These are phyloP conservation scores for Blastobotrys illinoisensis DNA, from an alignment of 1,139 yeast genomes.

Conservation along the genomic window DNA sequence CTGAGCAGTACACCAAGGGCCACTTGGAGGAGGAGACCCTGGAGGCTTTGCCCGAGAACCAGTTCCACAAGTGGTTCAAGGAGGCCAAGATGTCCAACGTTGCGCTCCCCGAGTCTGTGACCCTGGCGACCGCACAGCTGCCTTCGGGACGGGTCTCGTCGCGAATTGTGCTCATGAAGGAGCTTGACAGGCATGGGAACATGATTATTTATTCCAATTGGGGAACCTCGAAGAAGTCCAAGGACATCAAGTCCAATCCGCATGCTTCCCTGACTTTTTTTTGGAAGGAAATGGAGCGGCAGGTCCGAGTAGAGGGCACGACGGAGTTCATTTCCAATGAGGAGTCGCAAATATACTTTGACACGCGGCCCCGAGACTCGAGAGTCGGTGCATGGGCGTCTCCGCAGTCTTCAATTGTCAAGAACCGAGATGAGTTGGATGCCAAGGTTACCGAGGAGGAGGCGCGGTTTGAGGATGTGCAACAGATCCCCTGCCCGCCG, in stretches of 20 bases:
- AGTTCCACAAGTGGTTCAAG: slow-evolving; percentile 78
- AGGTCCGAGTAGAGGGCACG: slow-evolving; percentile 85
- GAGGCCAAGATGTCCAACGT: slow-evolving; percentile 60
- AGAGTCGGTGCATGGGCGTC: slow-evolving; percentile 97
- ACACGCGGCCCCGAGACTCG: slow-evolving; percentile 87
- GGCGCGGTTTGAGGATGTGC: slow-evolving; percentile 54
- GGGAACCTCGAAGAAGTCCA: slow-evolving; percentile 76
- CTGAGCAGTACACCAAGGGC: slow-evolving; percentile 79
- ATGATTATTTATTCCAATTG: slow-evolving; percentile 90
- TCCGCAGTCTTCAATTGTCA: slow-evolving; percentile 67
- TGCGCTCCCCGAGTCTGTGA: slow-evolving; percentile 70
- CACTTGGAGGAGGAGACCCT: slow-evolving; percentile 54
- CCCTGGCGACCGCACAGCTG: slow-evolving; percentile 76
- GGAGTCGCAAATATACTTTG: slow-evolving; percentile 70
- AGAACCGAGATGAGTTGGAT: slow-evolving; percentile 59
- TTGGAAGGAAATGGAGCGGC: slow-evolving; percentile 88
- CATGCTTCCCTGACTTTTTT: slow-evolving; percentile 83
- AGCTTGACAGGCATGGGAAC: slow-evolving; percentile 70
- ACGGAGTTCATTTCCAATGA: slow-evolving; percentile 71
- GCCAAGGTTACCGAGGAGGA: slow-evolving; percentile 40
- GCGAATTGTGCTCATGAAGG: slow-evolving; percentile 79
- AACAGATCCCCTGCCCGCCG: slow-evolving; percentile 77
- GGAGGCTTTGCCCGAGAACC: slow-evolving; percentile 57
- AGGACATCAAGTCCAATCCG: slow-evolving; percentile 65
- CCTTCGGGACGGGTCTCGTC: slow-evolving; percentile 87